Evolutionary conservation across 805 yeast genomes (phyloP), one percentile per base, ranked within the genome.

Genomic region (Dipodascopsis tothii): DNA sequence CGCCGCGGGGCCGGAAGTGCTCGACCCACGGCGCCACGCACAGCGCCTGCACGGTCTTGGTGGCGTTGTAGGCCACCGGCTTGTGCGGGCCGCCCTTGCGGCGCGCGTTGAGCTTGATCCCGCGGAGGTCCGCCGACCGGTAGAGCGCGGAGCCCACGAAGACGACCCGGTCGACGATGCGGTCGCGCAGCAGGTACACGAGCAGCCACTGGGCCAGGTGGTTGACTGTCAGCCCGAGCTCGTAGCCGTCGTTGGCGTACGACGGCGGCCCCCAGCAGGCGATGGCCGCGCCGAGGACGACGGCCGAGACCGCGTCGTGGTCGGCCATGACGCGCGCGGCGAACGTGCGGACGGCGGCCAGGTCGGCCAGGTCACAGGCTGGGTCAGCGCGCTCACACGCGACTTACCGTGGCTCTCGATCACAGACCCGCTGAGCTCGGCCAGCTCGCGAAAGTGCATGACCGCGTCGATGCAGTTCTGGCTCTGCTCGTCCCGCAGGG

Each of bases 311-410:
- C 20, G 33, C 41, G 2, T 32, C 39, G 25, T 56, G 56, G 11
- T 54, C 49, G 5, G 46, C 57, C 42, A 61, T 52, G 21, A 54
- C 43, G 3, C 25, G 39, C 28, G 49, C 53, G 17, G 45, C 40
- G n/a, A 47, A 47, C 19, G 14, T 27, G 14, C 53, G 40, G 16
- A 48, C 51, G 3, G 47, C 22, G 19, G 28, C 34, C 19, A 46
- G 37, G 5, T 37, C 34, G 14, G 44, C 19, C 2, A 49, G 30
- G 23, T 49, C 53, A 34, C 53, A 49, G n/a, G 33, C 52, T 38
- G 9, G n/a, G 5, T 18, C 11, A 5, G 17, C 39, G 14, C 16
- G 14, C 4, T 37, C 19, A 25, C 17, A 32, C 11, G 5, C 23
- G 21, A 33, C 39, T 25, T 33, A 46, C 50, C 44, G 32, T 18